phyloP scores from a whole-genome alignment of 345 rosid genomes.

The Barbarea vulgaris region DNA sequence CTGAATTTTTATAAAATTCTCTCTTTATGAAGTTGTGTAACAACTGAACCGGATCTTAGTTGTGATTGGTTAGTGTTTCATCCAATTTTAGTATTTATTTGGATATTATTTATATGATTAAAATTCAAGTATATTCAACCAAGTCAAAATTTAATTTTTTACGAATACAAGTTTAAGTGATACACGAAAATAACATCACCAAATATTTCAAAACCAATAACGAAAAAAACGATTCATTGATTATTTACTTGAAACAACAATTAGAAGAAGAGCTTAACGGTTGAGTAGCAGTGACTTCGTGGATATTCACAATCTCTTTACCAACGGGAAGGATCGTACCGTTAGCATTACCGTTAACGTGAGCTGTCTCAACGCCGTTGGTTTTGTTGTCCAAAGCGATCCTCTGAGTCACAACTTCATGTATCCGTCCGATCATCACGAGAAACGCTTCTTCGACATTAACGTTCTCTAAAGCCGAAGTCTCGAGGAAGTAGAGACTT shows the following conservation, averaged over 20 bases:
- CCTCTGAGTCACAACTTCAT: slow-evolving; percentile 56
- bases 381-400: slow-evolving; percentile 49
- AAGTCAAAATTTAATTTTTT: slow-evolving; percentile 24
- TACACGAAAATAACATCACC: neutral
- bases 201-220: neutral
- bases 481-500: slow-evolving; percentile 73
- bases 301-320: slow-evolving; percentile 57
- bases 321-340: slow-evolving; percentile 45
- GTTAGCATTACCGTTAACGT: slow-evolving; percentile 12
- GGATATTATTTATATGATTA: neutral
- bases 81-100: neutral
- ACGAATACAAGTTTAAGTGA: neutral
- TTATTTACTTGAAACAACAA: slow-evolving; percentile 54
- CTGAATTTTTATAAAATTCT: neutral
- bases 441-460: slow-evolving; percentile 81
- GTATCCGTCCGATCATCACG: slow-evolving; percentile 67
- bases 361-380: slow-evolving; percentile 33
- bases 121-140: neutral
- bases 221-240: neutral
- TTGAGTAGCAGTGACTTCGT: slow-evolving; percentile 72
- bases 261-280: slow-evolving; percentile 36
- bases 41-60: neutral
- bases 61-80: neutral
- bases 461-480: slow-evolving; percentile 72
- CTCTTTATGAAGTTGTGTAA: neutral